Percentiles rank a stretch among this genome's conserved stretches.
Conservation (phyloP, 2,329 filamentous ascomycete species). For the Raffaelea ambrosiae region DNA sequence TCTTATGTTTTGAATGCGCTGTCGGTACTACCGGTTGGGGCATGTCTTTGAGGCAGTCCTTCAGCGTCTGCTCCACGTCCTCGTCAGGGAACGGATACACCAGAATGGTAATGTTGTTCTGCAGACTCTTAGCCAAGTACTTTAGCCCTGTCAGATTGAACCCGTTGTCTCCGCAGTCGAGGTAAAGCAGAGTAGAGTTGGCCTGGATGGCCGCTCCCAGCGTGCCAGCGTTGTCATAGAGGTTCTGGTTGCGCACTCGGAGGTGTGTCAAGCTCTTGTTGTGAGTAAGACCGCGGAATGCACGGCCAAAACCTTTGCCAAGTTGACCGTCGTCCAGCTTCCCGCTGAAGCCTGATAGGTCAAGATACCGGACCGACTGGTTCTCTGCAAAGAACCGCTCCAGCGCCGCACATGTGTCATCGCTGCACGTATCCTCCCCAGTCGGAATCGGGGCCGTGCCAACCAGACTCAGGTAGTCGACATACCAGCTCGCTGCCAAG, state of each 20-base stretch:
- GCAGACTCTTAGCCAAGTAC: slow-evolving; percentile 35
- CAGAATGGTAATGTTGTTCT: slow-evolving; percentile 32
- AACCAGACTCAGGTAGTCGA: slow-evolving; percentile 44
- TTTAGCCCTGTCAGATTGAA: slow-evolving; percentile 44
- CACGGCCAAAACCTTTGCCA: slow-evolving; percentile 42
- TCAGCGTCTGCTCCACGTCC: slow-evolving; percentile 19
- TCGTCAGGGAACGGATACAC: slow-evolving; percentile 27
- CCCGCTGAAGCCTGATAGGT: slow-evolving; percentile 48
- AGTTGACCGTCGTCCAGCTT: slow-evolving; percentile 50
- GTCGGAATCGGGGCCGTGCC: slow-evolving; percentile 40
- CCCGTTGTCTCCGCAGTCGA: slow-evolving; percentile 47
- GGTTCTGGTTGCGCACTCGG: slow-evolving; percentile 46
- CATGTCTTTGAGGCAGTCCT: slow-evolving; percentile 13
- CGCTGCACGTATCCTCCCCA: slow-evolving; percentile 23
- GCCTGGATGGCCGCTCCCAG: slow-evolving; percentile 41
- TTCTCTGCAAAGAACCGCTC: slow-evolving; percentile 44
- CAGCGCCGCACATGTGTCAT: slow-evolving; percentile 38
- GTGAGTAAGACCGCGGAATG: slow-evolving; percentile 24
- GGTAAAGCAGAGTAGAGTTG: slow-evolving; percentile 39
- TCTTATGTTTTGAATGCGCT: slow-evolving; percentile 5
- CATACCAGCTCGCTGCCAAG: slow-evolving; percentile 39
- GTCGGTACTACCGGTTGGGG: slow-evolving; percentile 2
- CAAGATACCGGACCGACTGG: slow-evolving; percentile 40
- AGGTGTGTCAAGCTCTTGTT: slow-evolving; percentile 34
- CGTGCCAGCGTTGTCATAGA: slow-evolving; percentile 42